Conservation (phyloP, 2,329 filamentous ascomycete genomes). For the Rosellinia necatrix region DNA sequence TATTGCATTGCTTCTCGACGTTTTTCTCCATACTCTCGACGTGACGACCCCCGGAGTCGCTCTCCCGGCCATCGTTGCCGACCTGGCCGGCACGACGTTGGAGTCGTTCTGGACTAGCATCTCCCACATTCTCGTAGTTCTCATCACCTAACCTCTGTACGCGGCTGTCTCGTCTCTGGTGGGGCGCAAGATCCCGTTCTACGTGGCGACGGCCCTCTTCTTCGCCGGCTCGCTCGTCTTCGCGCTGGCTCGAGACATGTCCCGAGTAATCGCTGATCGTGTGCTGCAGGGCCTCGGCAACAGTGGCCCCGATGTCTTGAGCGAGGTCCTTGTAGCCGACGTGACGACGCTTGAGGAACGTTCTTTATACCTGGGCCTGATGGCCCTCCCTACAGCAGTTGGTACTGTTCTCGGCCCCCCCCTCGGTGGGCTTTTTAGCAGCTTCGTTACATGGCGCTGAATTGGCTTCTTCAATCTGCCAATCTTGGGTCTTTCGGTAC, state of each 20-base stretch:
- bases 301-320: conserved; percentile 40
- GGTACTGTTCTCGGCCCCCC: conserved; percentile 39
- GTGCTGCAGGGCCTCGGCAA: conserved; percentile 40
- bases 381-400: conserved; percentile 36
- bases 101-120: conserved; percentile 44
- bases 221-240: conserved; percentile 43
- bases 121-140: conserved; percentile 35
- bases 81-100: conserved; percentile 34
- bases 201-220: conserved; percentile 41
- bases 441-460: conserved; percentile 37
- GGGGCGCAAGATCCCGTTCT: conserved; percentile 40
- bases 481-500: conserved; percentile 13
- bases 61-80: conserved; percentile 27
- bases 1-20: no score
- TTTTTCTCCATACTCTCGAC: not conserved
- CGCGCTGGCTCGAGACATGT: conserved; percentile 35
- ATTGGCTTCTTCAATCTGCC: conserved; percentile 42
- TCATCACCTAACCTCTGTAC: conserved; percentile 36
- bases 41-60: not conserved
- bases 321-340: conserved; percentile 41
- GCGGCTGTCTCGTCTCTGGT: conserved; percentile 39
- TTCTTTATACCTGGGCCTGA: conserved; percentile 36
- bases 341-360: conserved; percentile 42
- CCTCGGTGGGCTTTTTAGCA: conserved; percentile 38
- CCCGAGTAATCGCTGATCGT: conserved; percentile 34